Evolutionary conservation across 441 rosid genomes (phyloP), one percentile per base, ranked within the genome.

Genomic region (Populus hybrid): DNA sequence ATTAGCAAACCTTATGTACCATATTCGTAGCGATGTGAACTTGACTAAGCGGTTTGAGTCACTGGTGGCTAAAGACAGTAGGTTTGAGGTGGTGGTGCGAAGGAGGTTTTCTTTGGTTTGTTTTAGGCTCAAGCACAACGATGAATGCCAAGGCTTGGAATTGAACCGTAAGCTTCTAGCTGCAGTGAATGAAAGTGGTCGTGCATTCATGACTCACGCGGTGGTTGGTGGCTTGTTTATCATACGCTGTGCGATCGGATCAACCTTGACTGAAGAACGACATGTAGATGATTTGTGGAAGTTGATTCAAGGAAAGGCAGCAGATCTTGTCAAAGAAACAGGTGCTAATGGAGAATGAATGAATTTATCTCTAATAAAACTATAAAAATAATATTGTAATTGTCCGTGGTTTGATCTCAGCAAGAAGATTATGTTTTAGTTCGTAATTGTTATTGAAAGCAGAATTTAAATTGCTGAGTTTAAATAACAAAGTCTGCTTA

Each of bases 71-170:
- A 64, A 76, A 16, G 83, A 80, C 75, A 32, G 38, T 1, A 59
- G 85, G 71, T 73, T 84, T 21, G 84, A 77, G 70, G 66, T 80
- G 0, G 69, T 67, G n/a, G 80, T 73, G 10, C 84, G 83, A 0
- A 78, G 65, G 64, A 61, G 32, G 9, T 86, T 86, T 24, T 77
- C 87, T 0, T 18, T 87, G 79, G 83, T 82, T 73, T 84, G 87
- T 50, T 84, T 85, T 72, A 78, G 88, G 82, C 28, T 86, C 5
- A 82, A 73, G 21, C 79, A 67, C 28, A 10, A 35, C 32, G 32
- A 20, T 1, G 77, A 40, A 23, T 0, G 0, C 8, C 14, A 74
- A 28, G 53, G 71, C 32, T 11, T 7, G 3, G 63, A 67, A 12
- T 28, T 76, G 78, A 78, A 78, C 75, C 10, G 38, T 53, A 24